Evolutionary conservation across 1,139 yeast species (phyloP).

Genomic region (Yamadazyma aaseri): DNA sequence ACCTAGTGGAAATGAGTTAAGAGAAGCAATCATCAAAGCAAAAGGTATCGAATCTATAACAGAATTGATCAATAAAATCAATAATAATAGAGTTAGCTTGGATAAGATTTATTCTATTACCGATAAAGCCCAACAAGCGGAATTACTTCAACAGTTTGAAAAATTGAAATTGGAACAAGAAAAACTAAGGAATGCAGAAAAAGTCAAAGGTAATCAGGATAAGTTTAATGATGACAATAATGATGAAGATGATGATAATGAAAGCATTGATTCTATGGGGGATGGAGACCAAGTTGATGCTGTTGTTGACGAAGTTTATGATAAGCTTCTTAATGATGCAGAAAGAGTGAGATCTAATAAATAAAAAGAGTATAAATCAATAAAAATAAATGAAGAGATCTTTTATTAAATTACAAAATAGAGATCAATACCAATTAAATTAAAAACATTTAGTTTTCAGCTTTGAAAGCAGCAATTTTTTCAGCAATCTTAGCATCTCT

Average conservation of each 20-base stretch:
- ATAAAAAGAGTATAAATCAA: slow-evolving; percentile 3
- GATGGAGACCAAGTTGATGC: slow-evolving; percentile 29
- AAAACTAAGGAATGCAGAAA: slow-evolving; percentile 6
- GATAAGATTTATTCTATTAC: slow-evolving; percentile 49
- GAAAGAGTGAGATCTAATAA: slow-evolving; percentile 57
- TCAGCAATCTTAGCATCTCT: slow-evolving; percentile 85
- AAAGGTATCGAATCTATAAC: slow-evolving; percentile 73
- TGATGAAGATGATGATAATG: slow-evolving; percentile 25
- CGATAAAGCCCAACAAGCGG: slow-evolving; percentile 13
- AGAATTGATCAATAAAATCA: slow-evolving; percentile 68
- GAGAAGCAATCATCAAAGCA: slow-evolving; percentile 76
- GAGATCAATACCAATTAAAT: background rate
- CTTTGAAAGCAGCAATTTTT: slow-evolving; percentile 86
- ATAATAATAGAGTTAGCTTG: slow-evolving; percentile 49
- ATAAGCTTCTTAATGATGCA: slow-evolving; percentile 64
- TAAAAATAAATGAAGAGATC: background rate
- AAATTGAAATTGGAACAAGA: slow-evolving; percentile 13
- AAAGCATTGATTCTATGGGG: slow-evolving; percentile 28
- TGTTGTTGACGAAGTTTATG: slow-evolving; percentile 66
- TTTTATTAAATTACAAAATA: slow-evolving; percentile 2
- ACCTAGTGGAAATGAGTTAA: slow-evolving; percentile 73
- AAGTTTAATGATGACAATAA: slow-evolving; percentile 2
- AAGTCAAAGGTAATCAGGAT: slow-evolving; percentile 1
- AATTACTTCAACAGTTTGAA: slow-evolving; percentile 11
- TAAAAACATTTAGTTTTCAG: slow-evolving; percentile 40